Base-by-base conservation (phyloP, 106 monocot genomes). In the Vanilla planifolia region DNA sequence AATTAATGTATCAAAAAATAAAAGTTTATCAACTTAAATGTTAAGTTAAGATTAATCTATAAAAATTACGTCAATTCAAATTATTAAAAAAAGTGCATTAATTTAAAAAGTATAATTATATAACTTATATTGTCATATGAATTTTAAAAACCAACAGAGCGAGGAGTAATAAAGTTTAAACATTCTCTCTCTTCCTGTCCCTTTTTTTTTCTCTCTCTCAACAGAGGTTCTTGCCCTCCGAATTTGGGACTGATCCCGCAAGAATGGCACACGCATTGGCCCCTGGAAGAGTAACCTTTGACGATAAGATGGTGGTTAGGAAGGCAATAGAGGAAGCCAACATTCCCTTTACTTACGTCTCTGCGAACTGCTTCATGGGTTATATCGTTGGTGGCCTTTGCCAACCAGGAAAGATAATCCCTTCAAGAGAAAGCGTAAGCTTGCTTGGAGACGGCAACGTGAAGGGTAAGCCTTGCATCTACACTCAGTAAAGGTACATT, bases 151-250 rank as follows among this genome's bases (percentile, higher is more conserved):
- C n/a, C n/a, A n/a, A n/a, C n/a, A n/a, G n/a, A n/a, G n/a, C n/a
- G n/a, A n/a, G n/a, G n/a, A n/a, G n/a, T n/a, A n/a, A n/a, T n/a
- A n/a, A n/a, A n/a, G n/a, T n/a, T n/a, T n/a, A n/a, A n/a, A n/a
- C n/a, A n/a, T n/a, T n/a, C n/a, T n/a, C n/a, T n/a, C n/a, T n/a
- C n/a, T n/a, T n/a, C n/a, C 19, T 48, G 19, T 6, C 6, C 48
- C 6, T 19, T 1, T 17, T 53, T 24, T 24, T 53, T 53, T n/a
- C n/a, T 8, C 0, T 33, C 5, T 36, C 16, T 37, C n/a, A 6
- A 39, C 63, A 85, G 85, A 48, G 77, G 1, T 85, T 85, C 63
- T 23, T 85, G 50, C 85, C 85, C 16, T 85, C 85, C 19, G 85
- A 85, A 65, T 85, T 85, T 50, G 85, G 80, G 11, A 80, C 24